Evolutionary conservation across 768 basidiomycete species (phyloP).

Genomic region (Lanmaoa pseudosensibilis): DNA sequence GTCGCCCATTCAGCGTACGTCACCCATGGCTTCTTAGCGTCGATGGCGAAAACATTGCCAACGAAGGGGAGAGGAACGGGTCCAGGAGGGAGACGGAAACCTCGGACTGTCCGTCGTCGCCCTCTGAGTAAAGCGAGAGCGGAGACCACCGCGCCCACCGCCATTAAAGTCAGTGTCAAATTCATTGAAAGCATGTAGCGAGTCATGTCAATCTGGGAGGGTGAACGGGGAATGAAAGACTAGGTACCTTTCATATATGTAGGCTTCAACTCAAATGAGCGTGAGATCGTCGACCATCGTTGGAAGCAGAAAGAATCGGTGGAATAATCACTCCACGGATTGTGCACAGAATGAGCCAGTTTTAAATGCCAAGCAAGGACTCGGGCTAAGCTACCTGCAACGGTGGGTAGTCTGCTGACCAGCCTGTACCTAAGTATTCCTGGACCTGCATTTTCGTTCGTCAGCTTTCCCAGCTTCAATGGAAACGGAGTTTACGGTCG

Average conservation of each 20-base stretch:
- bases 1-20: constrained; percentile 21
- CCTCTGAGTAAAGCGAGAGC: neutral
- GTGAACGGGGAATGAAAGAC: neutral
- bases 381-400: neutral
- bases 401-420: too few species aligned
- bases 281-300: neutral
- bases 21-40: constrained; percentile 18
- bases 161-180: neutral
- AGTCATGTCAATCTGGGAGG: neutral
- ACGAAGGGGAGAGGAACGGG: constrained; percentile 18
- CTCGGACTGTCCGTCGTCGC: neutral
- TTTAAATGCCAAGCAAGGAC: neutral
- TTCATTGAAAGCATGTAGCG: neutral
- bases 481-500: too few species aligned
- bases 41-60: constrained; percentile 18
- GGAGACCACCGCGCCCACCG: neutral
- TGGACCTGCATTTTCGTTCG: too few species aligned
- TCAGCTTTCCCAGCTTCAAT: too few species aligned
- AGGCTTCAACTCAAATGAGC: neutral
- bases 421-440: too few species aligned
- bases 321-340: neutral
- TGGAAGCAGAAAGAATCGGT: too few species aligned
- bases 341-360: neutral
- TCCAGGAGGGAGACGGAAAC: constrained; percentile 15
- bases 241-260: neutral